Conservation (phyloP, 306 rosid genomes). For the Cucurbita maxima region DNA sequence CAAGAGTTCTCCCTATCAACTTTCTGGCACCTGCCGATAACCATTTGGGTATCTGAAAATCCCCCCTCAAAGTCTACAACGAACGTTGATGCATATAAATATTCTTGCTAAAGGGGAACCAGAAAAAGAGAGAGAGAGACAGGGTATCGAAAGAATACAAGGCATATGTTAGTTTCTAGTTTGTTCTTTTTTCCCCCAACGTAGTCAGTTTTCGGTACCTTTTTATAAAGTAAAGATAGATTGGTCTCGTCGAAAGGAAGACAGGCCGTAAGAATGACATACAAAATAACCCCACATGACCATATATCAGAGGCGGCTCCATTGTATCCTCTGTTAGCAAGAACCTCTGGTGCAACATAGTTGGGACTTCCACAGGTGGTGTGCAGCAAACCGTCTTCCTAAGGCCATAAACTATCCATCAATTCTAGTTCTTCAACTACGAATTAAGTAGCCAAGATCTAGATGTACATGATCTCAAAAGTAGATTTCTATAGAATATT, state of each 20-base stretch:
- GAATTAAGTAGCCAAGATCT: neutral
- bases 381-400: constrained; percentile 89
- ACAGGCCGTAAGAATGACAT: constrained; percentile 55
- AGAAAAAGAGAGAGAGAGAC: neutral
- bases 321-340: constrained; percentile 68
- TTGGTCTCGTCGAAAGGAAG: constrained; percentile 90
- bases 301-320: constrained; percentile 86
- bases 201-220: constrained; percentile 28
- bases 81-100: neutral
- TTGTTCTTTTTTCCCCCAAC: neutral
- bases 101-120: neutral
- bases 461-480: neutral
- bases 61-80: constrained; percentile 61
- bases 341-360: constrained; percentile 94
- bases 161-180: neutral
- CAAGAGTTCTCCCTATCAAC: constrained; percentile 65
- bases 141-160: neutral
- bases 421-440: neutral
- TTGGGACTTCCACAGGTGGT: constrained; percentile 99
- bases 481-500: neutral
- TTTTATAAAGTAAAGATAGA: constrained; percentile 82
- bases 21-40: constrained; percentile 55
- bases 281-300: constrained; percentile 93
- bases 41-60: constrained; percentile 62
- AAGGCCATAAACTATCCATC: neutral